These are phyloP conservation scores for Lepidium africanum DNA, from an alignment of 345 rosid genomes.

Conservation along the genomic window DNA sequence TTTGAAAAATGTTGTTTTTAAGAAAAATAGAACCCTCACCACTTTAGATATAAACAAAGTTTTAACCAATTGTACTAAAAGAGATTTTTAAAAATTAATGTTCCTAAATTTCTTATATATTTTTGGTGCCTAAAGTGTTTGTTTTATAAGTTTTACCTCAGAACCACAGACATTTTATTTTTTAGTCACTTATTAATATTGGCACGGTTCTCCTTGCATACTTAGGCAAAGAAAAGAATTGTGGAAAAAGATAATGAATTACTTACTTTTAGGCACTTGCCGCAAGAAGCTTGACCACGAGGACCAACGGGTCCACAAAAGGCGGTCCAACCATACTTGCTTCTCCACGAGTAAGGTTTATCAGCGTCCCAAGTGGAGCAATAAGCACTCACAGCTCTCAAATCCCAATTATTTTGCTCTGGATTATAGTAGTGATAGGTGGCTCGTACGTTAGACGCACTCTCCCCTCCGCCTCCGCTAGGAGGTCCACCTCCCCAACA, in stretches of 20 bases:
- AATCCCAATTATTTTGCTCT: slow-evolving; percentile 36
- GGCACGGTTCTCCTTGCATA: too few species aligned
- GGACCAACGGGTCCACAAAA: slow-evolving; percentile 55
- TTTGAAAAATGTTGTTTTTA: too few species aligned
- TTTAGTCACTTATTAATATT: too few species aligned
- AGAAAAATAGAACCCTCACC: too few species aligned
- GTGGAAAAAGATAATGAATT: background rate
- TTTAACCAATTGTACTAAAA: too few species aligned
- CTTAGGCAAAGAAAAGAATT: background rate
- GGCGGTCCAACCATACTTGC: slow-evolving; percentile 59
- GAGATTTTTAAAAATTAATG: too few species aligned
- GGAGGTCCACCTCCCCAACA: slow-evolving; percentile 25
- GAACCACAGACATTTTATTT: too few species aligned
- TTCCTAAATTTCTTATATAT: too few species aligned
- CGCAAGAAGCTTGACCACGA: slow-evolving; percentile 50
- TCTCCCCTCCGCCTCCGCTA: slow-evolving; percentile 17
- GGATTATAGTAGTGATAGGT: slow-evolving; percentile 50
- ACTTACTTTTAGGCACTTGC: slow-evolving; percentile 46
- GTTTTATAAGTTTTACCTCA: too few species aligned
- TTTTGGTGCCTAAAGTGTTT: too few species aligned
- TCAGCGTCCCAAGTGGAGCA: slow-evolving; percentile 65
- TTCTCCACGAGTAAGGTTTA: slow-evolving; percentile 52
- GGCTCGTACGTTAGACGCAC: slow-evolving; percentile 53
- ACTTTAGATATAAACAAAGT: too few species aligned
- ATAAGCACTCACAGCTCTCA: slow-evolving; percentile 41